These are phyloP conservation scores for Apophysomyces elegans DNA, from an alignment of 371 early-diverging fungal genomes.

Conservation along the genomic window DNA sequence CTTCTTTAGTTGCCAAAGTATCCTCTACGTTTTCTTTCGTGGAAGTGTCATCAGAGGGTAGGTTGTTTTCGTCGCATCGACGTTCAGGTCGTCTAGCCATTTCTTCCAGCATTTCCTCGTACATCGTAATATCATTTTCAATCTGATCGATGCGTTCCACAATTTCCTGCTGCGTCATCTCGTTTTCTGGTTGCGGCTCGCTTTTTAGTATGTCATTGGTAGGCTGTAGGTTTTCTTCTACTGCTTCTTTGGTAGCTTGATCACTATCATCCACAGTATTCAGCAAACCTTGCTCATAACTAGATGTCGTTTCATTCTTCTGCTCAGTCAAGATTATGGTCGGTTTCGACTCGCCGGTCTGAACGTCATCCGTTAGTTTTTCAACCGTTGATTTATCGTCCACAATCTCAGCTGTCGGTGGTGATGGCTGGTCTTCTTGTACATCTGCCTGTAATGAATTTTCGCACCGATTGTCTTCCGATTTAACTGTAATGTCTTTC, in stretches of 20 bases:
- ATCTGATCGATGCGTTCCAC: conserved; percentile 57
- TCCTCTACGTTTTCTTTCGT: conserved; percentile 17
- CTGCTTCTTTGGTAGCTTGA: background rate
- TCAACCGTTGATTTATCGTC: background rate
- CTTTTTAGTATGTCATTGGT: conserved; percentile 4
- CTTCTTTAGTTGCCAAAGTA: conserved; percentile 22
- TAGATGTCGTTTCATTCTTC: too few species aligned
- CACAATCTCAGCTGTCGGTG: background rate
- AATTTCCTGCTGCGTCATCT: conserved; percentile 52
- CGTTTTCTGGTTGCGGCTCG: conserved; percentile 3
- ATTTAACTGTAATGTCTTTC: background rate
- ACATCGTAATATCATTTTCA: conserved; percentile 50
- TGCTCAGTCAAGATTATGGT: too few species aligned
- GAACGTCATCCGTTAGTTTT: too few species aligned
- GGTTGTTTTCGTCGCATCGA: background rate
- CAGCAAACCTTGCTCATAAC: too few species aligned
- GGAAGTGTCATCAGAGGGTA: background rate
- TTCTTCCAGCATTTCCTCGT: conserved; percentile 48
- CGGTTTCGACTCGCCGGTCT: too few species aligned
- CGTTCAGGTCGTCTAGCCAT: conserved; percentile 28
- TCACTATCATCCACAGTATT: background rate
- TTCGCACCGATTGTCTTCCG: too few species aligned
- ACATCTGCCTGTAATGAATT: background rate
- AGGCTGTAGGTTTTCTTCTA: conserved; percentile 1
- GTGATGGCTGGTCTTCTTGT: background rate